A percentile compares a stretch with the other conserved stretches of the same genome.
Evolutionary conservation across 2,329 filamentous ascomycete genomes (phyloP).

Genomic region (Ophiostoma montium): DNA sequence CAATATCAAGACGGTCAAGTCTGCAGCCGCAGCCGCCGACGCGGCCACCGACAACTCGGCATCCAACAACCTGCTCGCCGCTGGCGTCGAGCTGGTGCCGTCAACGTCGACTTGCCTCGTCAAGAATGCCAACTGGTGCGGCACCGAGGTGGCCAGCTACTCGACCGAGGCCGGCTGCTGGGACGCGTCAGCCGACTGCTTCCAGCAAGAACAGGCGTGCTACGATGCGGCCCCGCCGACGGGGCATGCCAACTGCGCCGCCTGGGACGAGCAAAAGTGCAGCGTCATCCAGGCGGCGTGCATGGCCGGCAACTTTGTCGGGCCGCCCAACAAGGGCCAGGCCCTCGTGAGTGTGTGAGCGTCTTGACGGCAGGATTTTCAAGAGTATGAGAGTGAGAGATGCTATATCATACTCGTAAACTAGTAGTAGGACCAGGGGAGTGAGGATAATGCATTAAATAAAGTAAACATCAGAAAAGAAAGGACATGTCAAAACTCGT

Average conservation of each 20-base stretch:
- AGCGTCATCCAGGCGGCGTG: constrained; percentile 30
- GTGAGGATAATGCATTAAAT: not conserved
- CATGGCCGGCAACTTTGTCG: constrained; percentile 26
- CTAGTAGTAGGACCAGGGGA: no score
- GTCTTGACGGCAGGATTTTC: no score
- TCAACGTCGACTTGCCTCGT: constrained; percentile 39
- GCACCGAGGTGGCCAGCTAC: constrained; percentile 44
- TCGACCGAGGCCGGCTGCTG: constrained; percentile 44
- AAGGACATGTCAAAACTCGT: not conserved
- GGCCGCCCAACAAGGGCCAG: constrained; percentile 31
- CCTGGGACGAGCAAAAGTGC: constrained; percentile 52
- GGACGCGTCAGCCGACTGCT: constrained; percentile 41
- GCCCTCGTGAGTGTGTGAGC: constrained; percentile 18
- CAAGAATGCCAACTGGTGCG: constrained; percentile 63
- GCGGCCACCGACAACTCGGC: not conserved
- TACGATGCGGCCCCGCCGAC: constrained; percentile 44
- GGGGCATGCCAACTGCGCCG: constrained; percentile 42
- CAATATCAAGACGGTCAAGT: not conserved
- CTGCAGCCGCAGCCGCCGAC: not conserved
- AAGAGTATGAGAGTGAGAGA: not conserved
- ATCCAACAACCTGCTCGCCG: constrained; percentile 7
- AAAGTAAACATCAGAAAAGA: not conserved
- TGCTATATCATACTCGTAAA: no score
- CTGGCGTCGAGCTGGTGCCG: constrained; percentile 35
- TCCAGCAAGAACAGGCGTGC: constrained; percentile 43